Conservation (phyloP, 352 stramenopile genomes). For the Saprolegnia diclina region DNA sequence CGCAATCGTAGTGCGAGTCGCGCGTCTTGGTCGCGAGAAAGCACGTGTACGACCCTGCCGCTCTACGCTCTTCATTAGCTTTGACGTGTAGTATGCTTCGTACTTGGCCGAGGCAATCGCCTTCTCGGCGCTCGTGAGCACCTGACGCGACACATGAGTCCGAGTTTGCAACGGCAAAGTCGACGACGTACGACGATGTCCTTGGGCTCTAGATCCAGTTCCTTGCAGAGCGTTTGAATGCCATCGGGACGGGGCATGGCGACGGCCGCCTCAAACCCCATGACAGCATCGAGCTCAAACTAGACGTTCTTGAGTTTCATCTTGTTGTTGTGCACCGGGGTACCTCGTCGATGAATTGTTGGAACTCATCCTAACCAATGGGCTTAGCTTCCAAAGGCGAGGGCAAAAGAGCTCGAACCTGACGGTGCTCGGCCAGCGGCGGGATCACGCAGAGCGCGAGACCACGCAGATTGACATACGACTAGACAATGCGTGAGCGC, state of each 20-base stretch:
- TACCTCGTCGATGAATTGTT: constrained; percentile 23
- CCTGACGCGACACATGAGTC: neutral
- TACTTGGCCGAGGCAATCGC: constrained; percentile 26
- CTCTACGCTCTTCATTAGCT: neutral
- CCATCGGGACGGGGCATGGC: neutral
- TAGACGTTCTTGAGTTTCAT: neutral
- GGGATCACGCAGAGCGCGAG: constrained; percentile 23
- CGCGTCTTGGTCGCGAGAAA: neutral
- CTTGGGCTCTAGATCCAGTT: constrained; percentile 14
- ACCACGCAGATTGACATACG: constrained; percentile 21
- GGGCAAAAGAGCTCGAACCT: neutral
- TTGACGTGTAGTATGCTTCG: neutral
- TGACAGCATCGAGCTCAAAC: constrained; percentile 23
- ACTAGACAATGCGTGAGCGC: constrained; percentile 13
- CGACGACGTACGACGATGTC: constrained; percentile 14
- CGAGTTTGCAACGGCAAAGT: neutral
- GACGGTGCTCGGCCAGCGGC: constrained; percentile 1
- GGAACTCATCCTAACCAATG: constrained; percentile 11
- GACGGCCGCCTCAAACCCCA: neutral
- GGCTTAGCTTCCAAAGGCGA: neutral
- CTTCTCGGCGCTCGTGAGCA: constrained; percentile 12
- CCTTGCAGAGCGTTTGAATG: constrained; percentile 5
- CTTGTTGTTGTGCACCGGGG: neutral
- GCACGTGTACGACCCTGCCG: constrained; percentile 20
- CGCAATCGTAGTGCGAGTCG: constrained; percentile 24